phyloP scores from a whole-genome alignment of 2,329 filamentous ascomycete species.

The Neonectria sp. region DNA sequence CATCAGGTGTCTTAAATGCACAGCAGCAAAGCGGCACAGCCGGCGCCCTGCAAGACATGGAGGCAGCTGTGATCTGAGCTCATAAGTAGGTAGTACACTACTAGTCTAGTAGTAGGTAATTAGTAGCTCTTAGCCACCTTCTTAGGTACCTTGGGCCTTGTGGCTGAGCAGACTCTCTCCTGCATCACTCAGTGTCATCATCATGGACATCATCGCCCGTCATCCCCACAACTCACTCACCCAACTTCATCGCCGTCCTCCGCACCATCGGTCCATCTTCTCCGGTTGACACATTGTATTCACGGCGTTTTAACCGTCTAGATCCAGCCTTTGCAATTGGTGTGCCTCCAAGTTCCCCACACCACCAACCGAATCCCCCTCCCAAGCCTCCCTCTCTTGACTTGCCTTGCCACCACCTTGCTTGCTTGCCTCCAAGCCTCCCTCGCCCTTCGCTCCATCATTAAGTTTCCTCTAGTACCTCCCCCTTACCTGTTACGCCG shows the following conservation, averaged over 20 bases:
- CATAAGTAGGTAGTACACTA: no score
- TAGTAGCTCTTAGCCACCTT: no score
- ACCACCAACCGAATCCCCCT: neutral
- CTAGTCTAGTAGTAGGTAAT: no score
- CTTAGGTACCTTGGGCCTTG: neutral
- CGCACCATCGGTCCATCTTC: neutral
- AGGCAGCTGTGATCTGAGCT: neutral
- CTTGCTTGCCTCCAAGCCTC: neutral
- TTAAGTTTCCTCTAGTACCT: constrained; percentile 7
- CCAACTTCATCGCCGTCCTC: neutral
- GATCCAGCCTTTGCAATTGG: constrained; percentile 4
- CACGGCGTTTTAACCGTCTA: neutral
- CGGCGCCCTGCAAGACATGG: neutral
- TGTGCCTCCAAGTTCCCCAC: constrained; percentile 3
- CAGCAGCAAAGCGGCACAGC: neutral
- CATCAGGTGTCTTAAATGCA: neutral
- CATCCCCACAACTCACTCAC: neutral
- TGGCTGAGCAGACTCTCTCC: neutral
- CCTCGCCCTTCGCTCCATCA: neutral
- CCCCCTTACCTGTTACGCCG: constrained; percentile 19
- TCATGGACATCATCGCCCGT: neutral
- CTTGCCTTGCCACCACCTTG: neutral
- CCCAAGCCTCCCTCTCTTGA: neutral
- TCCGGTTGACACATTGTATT: constrained; percentile 13
- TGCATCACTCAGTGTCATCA: neutral